Conservation (phyloP, 1,284 basidiomycete genomes). For the Ganoderma multipileum region DNA sequence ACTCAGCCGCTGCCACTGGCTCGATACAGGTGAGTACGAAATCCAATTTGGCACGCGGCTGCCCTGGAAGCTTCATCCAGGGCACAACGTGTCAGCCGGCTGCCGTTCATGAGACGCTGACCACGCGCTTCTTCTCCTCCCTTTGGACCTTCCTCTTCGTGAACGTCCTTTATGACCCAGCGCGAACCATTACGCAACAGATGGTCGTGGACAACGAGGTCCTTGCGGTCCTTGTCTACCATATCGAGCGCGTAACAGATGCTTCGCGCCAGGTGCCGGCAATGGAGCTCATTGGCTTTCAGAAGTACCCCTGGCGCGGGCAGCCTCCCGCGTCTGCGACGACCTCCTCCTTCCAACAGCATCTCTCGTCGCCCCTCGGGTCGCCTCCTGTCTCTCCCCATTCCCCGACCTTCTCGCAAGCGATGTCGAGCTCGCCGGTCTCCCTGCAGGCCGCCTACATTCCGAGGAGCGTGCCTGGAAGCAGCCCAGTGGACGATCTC, state of each 20-base stretch:
- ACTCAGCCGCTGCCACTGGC: conserved; percentile 67
- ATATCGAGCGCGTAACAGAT: conserved; percentile 60
- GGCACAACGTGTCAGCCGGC: conserved; percentile 27
- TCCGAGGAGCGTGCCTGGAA: conserved; percentile 11
- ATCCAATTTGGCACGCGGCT: conserved; percentile 9
- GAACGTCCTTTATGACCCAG: conserved; percentile 39
- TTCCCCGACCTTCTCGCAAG: conserved; percentile 25
- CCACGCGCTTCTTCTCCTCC: conserved; percentile 18
- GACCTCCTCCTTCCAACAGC: conserved; percentile 36
- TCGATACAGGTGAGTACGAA: conserved; percentile 49
- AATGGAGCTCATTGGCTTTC: conserved; percentile 62
- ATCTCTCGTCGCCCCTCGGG: conserved; percentile 28
- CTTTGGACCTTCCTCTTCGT: conserved; percentile 1
- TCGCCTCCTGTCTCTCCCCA: conserved; percentile 30
- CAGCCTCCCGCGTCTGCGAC: conserved; percentile 18
- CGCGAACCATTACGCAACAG: conserved; percentile 68
- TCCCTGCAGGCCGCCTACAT: conserved; percentile 24
- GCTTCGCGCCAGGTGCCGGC: conserved; percentile 54
- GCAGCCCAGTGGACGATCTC: neutral
- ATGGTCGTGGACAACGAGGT: conserved; percentile 67
- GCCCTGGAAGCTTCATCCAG: conserved; percentile 7
- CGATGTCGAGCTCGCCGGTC: conserved; percentile 22
- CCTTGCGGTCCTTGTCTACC: conserved; percentile 68
- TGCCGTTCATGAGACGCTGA: conserved; percentile 31
- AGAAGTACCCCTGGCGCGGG: conserved; percentile 48